These are phyloP conservation scores for Hypomyces perniciosus DNA, from an alignment of 2,329 filamentous ascomycete species.

Conservation along the genomic window DNA sequence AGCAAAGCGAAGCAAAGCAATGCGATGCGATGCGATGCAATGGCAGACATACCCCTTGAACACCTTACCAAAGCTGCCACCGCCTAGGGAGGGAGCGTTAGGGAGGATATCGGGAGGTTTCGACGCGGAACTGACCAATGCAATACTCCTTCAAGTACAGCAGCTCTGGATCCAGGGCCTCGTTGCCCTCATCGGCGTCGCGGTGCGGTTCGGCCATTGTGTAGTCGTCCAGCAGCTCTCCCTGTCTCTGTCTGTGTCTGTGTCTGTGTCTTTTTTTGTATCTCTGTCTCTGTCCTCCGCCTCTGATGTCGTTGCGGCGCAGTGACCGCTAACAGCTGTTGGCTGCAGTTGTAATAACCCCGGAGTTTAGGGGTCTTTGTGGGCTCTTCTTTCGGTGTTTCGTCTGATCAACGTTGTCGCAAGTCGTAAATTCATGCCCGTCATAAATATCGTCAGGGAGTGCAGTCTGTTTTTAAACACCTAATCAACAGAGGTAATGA, in stretches of 20 bases:
- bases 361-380: too few relatives aligned
- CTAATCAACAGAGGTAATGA: too few relatives aligned
- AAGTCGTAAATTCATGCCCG: too few relatives aligned
- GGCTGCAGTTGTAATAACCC: too few relatives aligned
- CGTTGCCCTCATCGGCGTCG: conserved; percentile 42
- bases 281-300: not conserved
- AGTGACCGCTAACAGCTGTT: not conserved
- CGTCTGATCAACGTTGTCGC: too few relatives aligned
- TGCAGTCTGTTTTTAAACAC: too few relatives aligned
- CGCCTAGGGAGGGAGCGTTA: conserved; percentile 51
- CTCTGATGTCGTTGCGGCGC: not conserved
- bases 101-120: conserved; percentile 3
- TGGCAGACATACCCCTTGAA: conserved; percentile 73
- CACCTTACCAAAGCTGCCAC: conserved; percentile 96
- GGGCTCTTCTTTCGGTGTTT: too few relatives aligned
- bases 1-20: not conserved
- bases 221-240: not conserved
- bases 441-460: too few relatives aligned
- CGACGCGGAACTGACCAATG: conserved; percentile 55
- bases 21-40: not conserved
- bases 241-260: not conserved
- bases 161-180: conserved; percentile 71
- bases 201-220: conserved; percentile 45
- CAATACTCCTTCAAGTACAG: conserved; percentile 91
- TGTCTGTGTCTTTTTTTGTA: not conserved